Conservation (phyloP, 2,329 filamentous ascomycete species). For the Aspergillus vadensis region DNA sequence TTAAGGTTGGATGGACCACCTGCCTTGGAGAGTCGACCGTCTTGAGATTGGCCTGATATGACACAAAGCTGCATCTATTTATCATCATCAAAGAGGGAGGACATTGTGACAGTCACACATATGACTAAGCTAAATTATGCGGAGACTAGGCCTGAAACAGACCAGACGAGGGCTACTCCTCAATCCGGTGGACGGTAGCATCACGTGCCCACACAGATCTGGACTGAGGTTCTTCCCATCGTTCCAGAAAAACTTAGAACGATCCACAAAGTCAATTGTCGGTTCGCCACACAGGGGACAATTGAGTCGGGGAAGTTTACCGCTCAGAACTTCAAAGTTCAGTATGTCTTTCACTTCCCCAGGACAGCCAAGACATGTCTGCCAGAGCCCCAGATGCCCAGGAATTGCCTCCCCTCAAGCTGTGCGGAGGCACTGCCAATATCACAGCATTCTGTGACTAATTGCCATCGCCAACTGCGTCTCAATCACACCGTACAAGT, state of each 20-base stretch:
- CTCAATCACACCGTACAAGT: not conserved
- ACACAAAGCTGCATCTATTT: no score
- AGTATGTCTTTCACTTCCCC: not conserved
- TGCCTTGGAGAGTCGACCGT: no score
- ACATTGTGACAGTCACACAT: no score
- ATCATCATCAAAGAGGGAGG: no score
- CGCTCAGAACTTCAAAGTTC: not conserved
- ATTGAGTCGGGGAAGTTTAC: not conserved
- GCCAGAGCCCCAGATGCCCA: not conserved
- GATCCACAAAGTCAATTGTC: not conserved
- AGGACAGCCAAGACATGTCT: conserved; percentile 12
- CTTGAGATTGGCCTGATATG: no score
- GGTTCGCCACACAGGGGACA: not conserved
- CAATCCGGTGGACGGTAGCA: not conserved
- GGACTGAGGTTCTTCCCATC: not conserved
- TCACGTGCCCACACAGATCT: not conserved
- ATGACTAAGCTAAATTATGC: no score
- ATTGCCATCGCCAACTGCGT: not conserved
- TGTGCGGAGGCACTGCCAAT: not conserved
- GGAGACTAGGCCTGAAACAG: not conserved
- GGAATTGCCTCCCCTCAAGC: not conserved
- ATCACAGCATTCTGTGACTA: conserved; percentile 6
- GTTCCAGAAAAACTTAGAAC: not conserved
- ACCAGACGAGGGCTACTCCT: not conserved
- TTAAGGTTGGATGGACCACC: no score